A percentile compares a stretch with the other conserved stretches of the same genome.
Conservation (phyloP, 179 eudicot genomes). For the Kewa caespitosa region DNA sequence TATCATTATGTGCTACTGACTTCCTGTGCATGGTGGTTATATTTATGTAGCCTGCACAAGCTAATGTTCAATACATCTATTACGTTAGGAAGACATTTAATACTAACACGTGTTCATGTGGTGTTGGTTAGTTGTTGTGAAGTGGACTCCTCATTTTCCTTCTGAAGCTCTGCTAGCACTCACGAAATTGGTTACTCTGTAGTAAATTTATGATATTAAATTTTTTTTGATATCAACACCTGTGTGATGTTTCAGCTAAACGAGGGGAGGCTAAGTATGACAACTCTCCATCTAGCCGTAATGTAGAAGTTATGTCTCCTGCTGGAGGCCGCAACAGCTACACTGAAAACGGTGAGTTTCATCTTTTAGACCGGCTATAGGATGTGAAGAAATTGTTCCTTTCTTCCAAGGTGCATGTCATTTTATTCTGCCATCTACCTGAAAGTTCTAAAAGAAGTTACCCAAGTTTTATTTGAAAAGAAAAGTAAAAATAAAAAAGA, state of each 20-base stretch:
- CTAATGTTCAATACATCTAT: neutral
- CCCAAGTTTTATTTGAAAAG: too few species aligned
- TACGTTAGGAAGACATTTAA: neutral
- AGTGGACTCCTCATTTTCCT: neutral
- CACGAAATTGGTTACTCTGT: neutral
- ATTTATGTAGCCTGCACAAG: neutral
- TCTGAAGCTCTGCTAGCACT: neutral
- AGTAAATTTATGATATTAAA: neutral
- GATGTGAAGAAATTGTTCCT: neutral
- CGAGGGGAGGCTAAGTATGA: slow-evolving; percentile 32
- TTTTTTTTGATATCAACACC: neutral
- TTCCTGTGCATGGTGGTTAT: slow-evolving; percentile 3
- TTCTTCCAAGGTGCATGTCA: neutral
- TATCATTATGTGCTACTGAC: neutral
- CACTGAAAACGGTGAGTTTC: slow-evolving; percentile 29
- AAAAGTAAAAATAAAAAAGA: too few species aligned
- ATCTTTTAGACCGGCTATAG: too few species aligned
- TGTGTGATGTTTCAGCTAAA: slow-evolving; percentile 33
- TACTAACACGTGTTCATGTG: neutral
- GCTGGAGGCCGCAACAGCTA: slow-evolving; percentile 28
- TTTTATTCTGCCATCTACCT: too few species aligned
- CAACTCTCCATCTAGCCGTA: slow-evolving; percentile 17
- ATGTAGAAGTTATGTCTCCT: slow-evolving; percentile 17
- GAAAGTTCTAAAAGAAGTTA: too few species aligned
- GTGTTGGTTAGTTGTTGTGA: neutral